Base-by-base conservation (phyloP, 441 rosid species). In the Eruca vesicaria region DNA sequence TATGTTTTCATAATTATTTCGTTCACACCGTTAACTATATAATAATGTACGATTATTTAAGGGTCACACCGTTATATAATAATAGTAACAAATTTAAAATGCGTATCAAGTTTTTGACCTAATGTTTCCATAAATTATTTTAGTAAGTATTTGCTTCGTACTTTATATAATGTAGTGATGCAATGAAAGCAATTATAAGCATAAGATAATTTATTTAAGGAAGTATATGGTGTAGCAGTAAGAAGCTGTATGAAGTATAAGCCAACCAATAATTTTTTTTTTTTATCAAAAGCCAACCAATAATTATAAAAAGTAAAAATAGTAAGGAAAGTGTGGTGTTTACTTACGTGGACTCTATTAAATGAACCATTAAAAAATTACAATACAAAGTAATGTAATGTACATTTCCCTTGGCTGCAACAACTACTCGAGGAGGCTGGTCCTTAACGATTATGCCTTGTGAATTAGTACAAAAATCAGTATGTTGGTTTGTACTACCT, bases 311-410 rank as follows among this genome's bases (percentile, higher is more conserved):
- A 31, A 16, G 21, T 12, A 60, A 61, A 41, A 21, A 14, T n/a
- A 41, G 15, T 23, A 19, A 41, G 21, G 6, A 64, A 23, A 41
- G 6, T 28, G 5, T n/a, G 32, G 72, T 68, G 74, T 43, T 59
- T 59, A 70, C 58, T 70, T 70, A 70, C 58, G 74, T 59, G 74
- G 66, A 59, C 57, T 70, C 57, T 57, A 69, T 69, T n/a, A 36
- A 16, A 9, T 56, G 29, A 26, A 68, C 28, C 7, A 56, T 20
- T 55, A 23, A 55, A 45, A 45, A 45, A n/a, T 45, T 45, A 43
- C 50, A 43, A 14, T 33, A 32, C 32, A 18, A 32, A 33, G 15
- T n/a, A n/a, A n/a, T n/a, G n/a, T n/a, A n/a, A n/a, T n/a, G n/a
- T n/a, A n/a, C n/a, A n/a, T n/a, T 23, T 3, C 28, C 28, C 3